phyloP scores from a whole-genome alignment of 2,329 filamentous ascomycete genomes.

The Ceratocystiopsis sp. region DNA sequence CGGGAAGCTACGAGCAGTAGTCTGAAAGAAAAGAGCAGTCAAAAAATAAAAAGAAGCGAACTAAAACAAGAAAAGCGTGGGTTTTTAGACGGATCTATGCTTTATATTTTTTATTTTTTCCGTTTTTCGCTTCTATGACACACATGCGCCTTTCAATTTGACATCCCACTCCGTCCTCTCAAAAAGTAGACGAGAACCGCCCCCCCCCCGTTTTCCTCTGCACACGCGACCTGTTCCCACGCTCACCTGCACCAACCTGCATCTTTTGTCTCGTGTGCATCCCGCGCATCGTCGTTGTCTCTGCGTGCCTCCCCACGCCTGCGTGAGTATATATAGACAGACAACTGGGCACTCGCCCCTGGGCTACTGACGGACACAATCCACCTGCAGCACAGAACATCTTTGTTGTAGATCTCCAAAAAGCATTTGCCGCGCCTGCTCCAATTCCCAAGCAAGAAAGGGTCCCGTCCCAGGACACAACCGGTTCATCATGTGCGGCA shows the following conservation, averaged over 20 bases:
- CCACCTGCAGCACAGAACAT: background rate
- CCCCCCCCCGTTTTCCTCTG: background rate
- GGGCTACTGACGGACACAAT: background rate
- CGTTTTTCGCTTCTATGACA: conserved; percentile 1
- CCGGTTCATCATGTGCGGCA: conserved; percentile 59
- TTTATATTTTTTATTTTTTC: background rate
- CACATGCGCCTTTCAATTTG: background rate
- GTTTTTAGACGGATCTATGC: too few relatives aligned
- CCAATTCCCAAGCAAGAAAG: background rate
- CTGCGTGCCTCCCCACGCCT: too few relatives aligned
- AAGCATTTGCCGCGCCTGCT: background rate
- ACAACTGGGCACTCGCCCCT: background rate
- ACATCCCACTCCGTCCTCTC: background rate
- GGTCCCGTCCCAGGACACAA: too few relatives aligned
- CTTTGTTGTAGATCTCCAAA: background rate
- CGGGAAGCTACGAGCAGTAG: background rate
- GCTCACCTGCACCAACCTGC: conserved; percentile 1
- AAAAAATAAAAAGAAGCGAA: conserved; percentile 1
- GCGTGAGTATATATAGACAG: conserved; percentile 4
- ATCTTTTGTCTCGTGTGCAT: background rate
- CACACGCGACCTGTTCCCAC: conserved; percentile 1
- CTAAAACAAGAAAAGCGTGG: conserved; percentile 1
- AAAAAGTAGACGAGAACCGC: background rate
- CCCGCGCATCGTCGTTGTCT: background rate
- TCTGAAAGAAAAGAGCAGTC: background rate